Evolutionary conservation across 441 rosid genomes (phyloP).

Genomic region (Erysimum cheiri): DNA sequence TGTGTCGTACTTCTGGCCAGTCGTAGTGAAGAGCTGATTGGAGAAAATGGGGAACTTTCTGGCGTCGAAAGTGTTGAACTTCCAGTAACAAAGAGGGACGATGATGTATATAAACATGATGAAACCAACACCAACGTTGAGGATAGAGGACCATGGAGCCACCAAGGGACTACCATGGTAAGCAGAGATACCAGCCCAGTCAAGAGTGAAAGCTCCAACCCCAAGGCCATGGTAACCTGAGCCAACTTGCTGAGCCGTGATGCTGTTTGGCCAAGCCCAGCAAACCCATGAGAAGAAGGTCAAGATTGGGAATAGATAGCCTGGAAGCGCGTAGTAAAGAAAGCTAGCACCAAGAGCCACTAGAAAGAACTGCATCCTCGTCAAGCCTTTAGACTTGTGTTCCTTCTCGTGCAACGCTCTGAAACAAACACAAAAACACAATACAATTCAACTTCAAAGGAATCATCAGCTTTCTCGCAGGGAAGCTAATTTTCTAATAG

Average conservation of each 20-base stretch:
- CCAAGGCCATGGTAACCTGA: constrained; percentile 96
- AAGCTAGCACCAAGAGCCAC: constrained; percentile 65
- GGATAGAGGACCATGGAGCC: constrained; percentile 85
- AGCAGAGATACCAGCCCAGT: constrained; percentile 98
- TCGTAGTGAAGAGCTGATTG: constrained; percentile 75
- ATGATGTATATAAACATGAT: constrained; percentile 89
- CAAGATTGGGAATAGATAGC: constrained; percentile 82
- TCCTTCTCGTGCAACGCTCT: constrained; percentile 96
- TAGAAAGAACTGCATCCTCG: constrained; percentile 83
- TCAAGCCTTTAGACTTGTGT: constrained; percentile 54
- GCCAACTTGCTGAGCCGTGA: constrained; percentile 92
- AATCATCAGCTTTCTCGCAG: not conserved
- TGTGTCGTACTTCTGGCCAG: constrained; percentile 82
- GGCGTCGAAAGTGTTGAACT: constrained; percentile 81
- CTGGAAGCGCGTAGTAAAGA: constrained; percentile 79
- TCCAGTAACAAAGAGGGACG: constrained; percentile 94
- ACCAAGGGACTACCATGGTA: constrained; percentile 97
- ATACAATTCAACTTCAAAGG: not conserved
- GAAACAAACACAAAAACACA: constrained; percentile 27
- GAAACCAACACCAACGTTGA: constrained; percentile 88
- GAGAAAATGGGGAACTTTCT: constrained; percentile 87
- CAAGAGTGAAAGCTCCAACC: constrained; percentile 85
- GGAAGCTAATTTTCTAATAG: not conserved
- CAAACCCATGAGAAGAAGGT: constrained; percentile 99
- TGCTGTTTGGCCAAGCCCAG: constrained; percentile 83